These are phyloP conservation scores for Echinosphaeria canescens DNA, from an alignment of 2,329 filamentous ascomycete genomes.

Conservation along the genomic window DNA sequence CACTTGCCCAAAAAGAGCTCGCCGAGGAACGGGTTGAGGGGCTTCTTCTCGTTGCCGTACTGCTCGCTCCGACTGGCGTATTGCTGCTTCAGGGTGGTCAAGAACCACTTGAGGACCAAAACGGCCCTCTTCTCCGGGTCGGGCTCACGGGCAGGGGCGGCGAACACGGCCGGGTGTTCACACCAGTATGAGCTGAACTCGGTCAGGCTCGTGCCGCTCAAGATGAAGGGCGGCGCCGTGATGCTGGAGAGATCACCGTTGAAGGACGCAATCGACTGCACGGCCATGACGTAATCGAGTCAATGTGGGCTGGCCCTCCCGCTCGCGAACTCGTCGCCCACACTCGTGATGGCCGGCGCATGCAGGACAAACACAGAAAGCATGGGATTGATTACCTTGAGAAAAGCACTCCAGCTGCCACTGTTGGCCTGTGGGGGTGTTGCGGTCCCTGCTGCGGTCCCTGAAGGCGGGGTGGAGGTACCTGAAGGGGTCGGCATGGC, in stretches of 20 bases:
- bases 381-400: constrained; percentile 29
- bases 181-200: constrained; percentile 74
- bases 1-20: constrained; percentile 88
- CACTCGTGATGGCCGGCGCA: no score
- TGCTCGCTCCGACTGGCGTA: constrained; percentile 53
- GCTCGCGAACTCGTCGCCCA: no score
- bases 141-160: constrained; percentile 59
- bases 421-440: constrained; percentile 13
- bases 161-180: constrained; percentile 56
- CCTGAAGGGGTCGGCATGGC: no score
- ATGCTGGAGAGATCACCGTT: constrained; percentile 64
- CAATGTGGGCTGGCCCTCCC: no score
- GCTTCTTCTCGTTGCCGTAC: constrained; percentile 89
- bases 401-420: constrained; percentile 27
- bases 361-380: no score
- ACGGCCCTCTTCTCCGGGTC: constrained; percentile 67
- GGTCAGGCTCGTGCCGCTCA: constrained; percentile 56
- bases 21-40: constrained; percentile 85
- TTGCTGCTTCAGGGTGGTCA: constrained; percentile 82
- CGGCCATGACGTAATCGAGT: no score
- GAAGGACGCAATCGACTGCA: constrained; percentile 56
- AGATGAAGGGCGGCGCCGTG: constrained; percentile 65
- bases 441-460: no score
- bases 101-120: constrained; percentile 89
- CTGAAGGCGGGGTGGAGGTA: no score